Base-by-base conservation (phyloP, 257 asterid species). In the Cinchona pubescens region DNA sequence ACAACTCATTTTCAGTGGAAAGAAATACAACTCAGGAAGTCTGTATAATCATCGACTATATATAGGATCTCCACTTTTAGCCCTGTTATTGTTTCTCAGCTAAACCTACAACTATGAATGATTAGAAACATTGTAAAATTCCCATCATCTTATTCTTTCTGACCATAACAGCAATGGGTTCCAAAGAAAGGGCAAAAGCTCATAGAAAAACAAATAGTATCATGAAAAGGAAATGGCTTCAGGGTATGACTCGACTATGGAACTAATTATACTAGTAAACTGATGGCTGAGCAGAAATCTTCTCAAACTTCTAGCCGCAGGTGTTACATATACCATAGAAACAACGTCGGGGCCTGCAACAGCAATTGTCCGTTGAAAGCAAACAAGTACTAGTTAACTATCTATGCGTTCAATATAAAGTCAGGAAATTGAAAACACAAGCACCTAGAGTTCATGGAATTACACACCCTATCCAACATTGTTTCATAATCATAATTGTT, bases 81-180 rank as follows among this genome's bases (percentile, higher is more conserved):
- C 60, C 51, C 61, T 75, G n/a, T 48, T 27, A 48, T 45, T 75
- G 13, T 65, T 18, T 35, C 56, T 62, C 78, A 23, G 65, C 30
- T 37, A 30, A 32, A 75, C 73, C 79, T 56, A 29, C 43, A 46
- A 12, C 42, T 46, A 42, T 8, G 29, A 69, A 46, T 16, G 43
- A 69, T 25, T 40, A 23, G 68, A 58, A 58, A 27, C 34, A 40
- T n/a, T n/a, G 40, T 18, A 45, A 72, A 60, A 58, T 72, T 43
- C 40, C 60, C 73, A 38, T 51, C 46, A 27, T 49, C 72, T 75
- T 51, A 75, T 75, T 75, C 76, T 59, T 48, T 49, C 64, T 23
- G 58, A 21, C 25, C 67, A 75, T 66, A 66, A 66, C 55, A 74
- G 65, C 64, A 65, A 49, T 75, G 53, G 35, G 9, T 25, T 3